Evolutionary conservation across 768 basidiomycete genomes (phyloP), one percentile per base, ranked within the genome.

Genomic region (Trichaptum fuscoviolaceum): DNA sequence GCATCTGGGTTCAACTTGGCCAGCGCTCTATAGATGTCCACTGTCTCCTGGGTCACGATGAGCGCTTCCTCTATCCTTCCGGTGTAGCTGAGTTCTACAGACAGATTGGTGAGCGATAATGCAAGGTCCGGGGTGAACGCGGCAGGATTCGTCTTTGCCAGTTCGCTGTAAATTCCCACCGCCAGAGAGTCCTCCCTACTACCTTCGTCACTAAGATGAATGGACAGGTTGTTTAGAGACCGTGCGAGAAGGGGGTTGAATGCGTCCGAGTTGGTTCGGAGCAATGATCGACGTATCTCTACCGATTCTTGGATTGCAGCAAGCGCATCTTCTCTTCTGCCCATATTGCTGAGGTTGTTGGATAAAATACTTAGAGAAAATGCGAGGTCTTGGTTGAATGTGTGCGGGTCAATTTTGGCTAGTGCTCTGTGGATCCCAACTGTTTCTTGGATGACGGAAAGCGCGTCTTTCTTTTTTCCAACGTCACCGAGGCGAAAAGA

Each of bases 31-130:
- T 34, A 60, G 23, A 67, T 57, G 8, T 58, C 27, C 7, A 67
- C 65, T 18, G 66, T 42, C 30, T 66, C 35, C 30, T 36, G 23
- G 35, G 52, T 30, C 17, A 65, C 65, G 1, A 26, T 35, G 23
- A 69, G 58, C 8, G 68, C 69, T 25, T 66, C 65, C 25, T 66
- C 68, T 63, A 12, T 30, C n/a, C 58, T 58, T 5, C 65, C 64
- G 1, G 59, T 30, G 52, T 58, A 59, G 7, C 64, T 36, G 17
- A 68, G 64, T 27, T 34, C 27, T 26, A 10, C 9, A 18, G 68
- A 69, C 9, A 65, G 35, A 26, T 64, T 66, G 5, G 8, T 66
- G 30, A 66, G 66, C 18, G 63, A 65, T 2, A 12, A 8, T 30
- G 66, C 62, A 42, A 66, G 58, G 24, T 66, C 20, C 17, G 24